Conservation (phyloP, 2,329 filamentous ascomycete species). For the Pleurostoma richardsiae region DNA sequence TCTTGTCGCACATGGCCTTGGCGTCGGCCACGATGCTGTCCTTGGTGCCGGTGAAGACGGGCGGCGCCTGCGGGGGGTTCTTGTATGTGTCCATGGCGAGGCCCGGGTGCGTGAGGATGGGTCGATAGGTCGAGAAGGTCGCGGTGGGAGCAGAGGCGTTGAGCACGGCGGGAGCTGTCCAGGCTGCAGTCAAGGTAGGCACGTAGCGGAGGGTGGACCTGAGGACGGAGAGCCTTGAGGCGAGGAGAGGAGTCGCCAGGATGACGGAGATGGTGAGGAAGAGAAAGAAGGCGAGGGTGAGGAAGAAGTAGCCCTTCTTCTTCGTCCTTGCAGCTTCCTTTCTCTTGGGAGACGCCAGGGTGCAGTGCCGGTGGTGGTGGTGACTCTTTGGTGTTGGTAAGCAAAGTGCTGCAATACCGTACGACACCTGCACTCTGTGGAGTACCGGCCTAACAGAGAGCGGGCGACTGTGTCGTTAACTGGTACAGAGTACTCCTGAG, state of each 20-base stretch:
- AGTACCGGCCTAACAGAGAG: too few relatives aligned
- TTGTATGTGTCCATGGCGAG: constrained; percentile 66
- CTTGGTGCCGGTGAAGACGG: constrained; percentile 70
- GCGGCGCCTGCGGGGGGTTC: constrained; percentile 72
- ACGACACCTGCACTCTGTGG: too few relatives aligned
- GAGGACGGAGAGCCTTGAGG: constrained; percentile 53
- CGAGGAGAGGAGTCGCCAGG: constrained; percentile 60
- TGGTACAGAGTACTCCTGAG: too few relatives aligned
- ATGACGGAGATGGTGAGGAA: constrained; percentile 53
- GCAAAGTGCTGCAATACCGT: too few relatives aligned
- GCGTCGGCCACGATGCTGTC: constrained; percentile 63
- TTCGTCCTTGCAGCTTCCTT: background rate
- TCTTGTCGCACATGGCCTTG: constrained; percentile 58
- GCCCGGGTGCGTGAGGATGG: constrained; percentile 38
- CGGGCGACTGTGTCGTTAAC: too few relatives aligned
- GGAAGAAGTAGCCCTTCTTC: constrained; percentile 22
- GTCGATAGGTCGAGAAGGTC: constrained; percentile 20
- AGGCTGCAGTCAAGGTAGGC: constrained; percentile 6
- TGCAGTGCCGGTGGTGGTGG: background rate
- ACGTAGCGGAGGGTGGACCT: constrained; percentile 47
- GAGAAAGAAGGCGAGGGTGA: constrained; percentile 49
- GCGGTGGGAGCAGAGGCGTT: constrained; percentile 13
- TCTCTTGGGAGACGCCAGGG: constrained; percentile 25
- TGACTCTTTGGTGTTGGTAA: too few relatives aligned
- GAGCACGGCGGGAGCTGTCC: background rate